phyloP scores from a whole-genome alignment of 108 stramenopile species.

The Stephanodiscus triporus region DNA sequence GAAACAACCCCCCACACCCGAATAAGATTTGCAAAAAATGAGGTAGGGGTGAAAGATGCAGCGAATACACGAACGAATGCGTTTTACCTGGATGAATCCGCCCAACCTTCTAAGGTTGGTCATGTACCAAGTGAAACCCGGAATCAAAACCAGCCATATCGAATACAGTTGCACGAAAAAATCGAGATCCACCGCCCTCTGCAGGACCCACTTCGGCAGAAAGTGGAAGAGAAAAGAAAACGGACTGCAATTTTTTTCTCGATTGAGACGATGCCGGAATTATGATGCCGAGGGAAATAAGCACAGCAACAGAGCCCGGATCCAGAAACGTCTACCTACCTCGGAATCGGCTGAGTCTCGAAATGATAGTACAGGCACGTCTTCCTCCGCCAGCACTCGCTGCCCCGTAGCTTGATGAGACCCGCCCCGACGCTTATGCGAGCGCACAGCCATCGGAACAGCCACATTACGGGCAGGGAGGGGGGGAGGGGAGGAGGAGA shows the following conservation, averaged over 20 bases:
- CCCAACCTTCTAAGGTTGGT: constrained; percentile 45
- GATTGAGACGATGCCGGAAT: not conserved
- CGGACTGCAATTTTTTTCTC: constrained; percentile 37
- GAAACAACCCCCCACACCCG: not conserved
- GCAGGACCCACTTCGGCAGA: constrained; percentile 49
- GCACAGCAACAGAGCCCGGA: no score
- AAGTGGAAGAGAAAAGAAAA: constrained; percentile 71
- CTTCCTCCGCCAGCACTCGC: constrained; percentile 74
- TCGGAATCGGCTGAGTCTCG: constrained; percentile 85
- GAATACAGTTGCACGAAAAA: constrained; percentile 79
- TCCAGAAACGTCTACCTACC: not conserved
- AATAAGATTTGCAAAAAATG: constrained; percentile 5
- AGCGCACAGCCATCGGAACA: constrained; percentile 83
- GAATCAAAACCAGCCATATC: constrained; percentile 69
- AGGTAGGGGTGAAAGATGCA: not conserved
- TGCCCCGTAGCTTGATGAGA: constrained; percentile 84
- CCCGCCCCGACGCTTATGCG: constrained; percentile 84
- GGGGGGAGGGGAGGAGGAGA: constrained; percentile 17
- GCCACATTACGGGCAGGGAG: constrained; percentile 63
- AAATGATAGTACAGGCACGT: constrained; percentile 81
- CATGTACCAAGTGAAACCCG: constrained; percentile 26
- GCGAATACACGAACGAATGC: not conserved
- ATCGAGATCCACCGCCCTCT: constrained; percentile 65
- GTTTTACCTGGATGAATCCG: constrained; percentile 52
- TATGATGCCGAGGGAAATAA: not conserved